phyloP scores from a whole-genome alignment of 352 stramenopile genomes.

The Pythium sp. region DNA sequence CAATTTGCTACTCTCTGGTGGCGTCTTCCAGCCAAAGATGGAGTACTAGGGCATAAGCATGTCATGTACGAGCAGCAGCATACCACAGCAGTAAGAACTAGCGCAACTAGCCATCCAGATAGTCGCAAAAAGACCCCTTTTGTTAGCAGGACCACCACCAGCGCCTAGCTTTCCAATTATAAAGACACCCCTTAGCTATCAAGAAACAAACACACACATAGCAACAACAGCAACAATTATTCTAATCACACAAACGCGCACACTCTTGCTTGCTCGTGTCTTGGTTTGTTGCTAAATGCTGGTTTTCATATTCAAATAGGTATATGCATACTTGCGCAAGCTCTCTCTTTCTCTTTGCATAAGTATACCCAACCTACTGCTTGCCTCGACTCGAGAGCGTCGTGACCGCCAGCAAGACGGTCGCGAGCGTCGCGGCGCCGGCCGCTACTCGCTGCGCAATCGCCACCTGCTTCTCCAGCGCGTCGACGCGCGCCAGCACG shows the following conservation, averaged over 20 bases:
- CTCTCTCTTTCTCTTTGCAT: no score
- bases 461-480: constrained; percentile 50
- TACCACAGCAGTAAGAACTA: no score
- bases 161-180: neutral
- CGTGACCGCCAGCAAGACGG: constrained; percentile 25
- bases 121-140: neutral
- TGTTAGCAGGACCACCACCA: neutral
- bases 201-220: neutral
- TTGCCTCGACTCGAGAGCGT: constrained; percentile 21
- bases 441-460: constrained; percentile 36
- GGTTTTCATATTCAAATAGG: constrained; percentile 8
- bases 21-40: constrained; percentile 60
- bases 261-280: neutral
- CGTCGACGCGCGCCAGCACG: constrained; percentile 57
- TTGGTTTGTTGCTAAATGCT: neutral
- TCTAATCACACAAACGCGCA: constrained; percentile 6
- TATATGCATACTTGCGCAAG: no score
- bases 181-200: neutral
- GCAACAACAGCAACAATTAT: neutral
- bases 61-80: neutral
- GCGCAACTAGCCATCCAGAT: neutral
- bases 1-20: constrained; percentile 76
- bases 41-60: constrained; percentile 30
- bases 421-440: constrained; percentile 25
- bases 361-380: neutral